These are phyloP conservation scores for Xylariaceae sp. DNA, from an alignment of 2,329 filamentous ascomycete genomes.

Conservation along the genomic window DNA sequence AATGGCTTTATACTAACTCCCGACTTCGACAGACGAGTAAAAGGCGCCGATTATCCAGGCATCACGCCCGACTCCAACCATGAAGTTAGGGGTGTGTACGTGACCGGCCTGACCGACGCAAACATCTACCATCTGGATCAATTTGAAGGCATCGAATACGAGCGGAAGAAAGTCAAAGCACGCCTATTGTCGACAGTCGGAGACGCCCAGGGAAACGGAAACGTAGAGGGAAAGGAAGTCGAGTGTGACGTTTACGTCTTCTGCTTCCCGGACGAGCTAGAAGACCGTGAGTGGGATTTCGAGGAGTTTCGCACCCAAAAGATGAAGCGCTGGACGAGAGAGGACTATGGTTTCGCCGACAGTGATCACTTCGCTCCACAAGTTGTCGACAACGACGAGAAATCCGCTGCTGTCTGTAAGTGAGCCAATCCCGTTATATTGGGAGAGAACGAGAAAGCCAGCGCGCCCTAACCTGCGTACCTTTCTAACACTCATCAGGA, in stretches of 20 bases:
- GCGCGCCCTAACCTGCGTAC: background rate
- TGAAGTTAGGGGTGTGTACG: slow-evolving; percentile 69
- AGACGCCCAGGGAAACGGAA: slow-evolving; percentile 38
- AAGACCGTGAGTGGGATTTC: slow-evolving; percentile 82
- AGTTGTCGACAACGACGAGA: slow-evolving; percentile 23
- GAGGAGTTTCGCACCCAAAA: slow-evolving; percentile 76
- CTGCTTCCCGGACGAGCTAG: slow-evolving; percentile 49
- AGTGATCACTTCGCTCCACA: slow-evolving; percentile 28
- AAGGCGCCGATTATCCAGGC: slow-evolving; percentile 72
- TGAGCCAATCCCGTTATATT: background rate
- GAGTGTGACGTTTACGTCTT: slow-evolving; percentile 64
- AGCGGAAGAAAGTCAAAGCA: slow-evolving; percentile 32
- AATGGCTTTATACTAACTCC: background rate
- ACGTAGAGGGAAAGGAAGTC: slow-evolving; percentile 44
- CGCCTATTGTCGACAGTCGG: slow-evolving; percentile 39
- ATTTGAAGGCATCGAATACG: slow-evolving; percentile 71
- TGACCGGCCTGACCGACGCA: slow-evolving; percentile 70
- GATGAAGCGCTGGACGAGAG: slow-evolving; percentile 52
- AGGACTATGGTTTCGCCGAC: slow-evolving; percentile 44
- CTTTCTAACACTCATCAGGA: slow-evolving; percentile 14
- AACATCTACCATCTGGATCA: slow-evolving; percentile 72
- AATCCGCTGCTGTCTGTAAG: slow-evolving; percentile 27
- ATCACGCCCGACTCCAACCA: slow-evolving; percentile 56
- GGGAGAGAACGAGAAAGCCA: background rate
- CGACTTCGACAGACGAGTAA: slow-evolving; percentile 50